Evolutionary conservation across 78 protist species (phyloP).

Genomic region (Tieghemostelium lacteum): DNA sequence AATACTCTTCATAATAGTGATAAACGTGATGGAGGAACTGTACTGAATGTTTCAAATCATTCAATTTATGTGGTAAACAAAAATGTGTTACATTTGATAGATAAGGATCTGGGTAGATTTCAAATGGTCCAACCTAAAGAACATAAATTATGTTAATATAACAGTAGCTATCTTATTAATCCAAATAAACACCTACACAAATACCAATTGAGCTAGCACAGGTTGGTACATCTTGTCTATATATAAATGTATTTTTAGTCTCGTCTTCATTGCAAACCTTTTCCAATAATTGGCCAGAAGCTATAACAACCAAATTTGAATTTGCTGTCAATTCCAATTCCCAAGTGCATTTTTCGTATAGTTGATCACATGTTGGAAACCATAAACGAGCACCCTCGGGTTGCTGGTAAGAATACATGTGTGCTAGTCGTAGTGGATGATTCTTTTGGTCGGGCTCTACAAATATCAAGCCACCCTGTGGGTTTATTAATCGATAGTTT

Average conservation of each 20-base stretch:
- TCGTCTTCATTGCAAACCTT: conserved; percentile 68
- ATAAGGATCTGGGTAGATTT: conserved; percentile 69
- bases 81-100: conserved; percentile 59
- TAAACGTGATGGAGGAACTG: conserved; percentile 50
- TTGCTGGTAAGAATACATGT: conserved; percentile 40
- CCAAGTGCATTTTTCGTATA: conserved; percentile 71
- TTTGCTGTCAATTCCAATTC: conserved; percentile 67
- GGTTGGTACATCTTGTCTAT: conserved; percentile 55
- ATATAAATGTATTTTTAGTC: conserved; percentile 49
- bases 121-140: conserved; percentile 80
- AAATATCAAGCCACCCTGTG: conserved; percentile 42
- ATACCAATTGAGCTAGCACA: conserved; percentile 44
- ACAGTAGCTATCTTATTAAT: too few species aligned
- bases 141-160: too few species aligned
- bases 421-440: conserved; percentile 50
- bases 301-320: conserved; percentile 49
- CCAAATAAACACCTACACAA: too few species aligned
- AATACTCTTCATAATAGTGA: conserved; percentile 73
- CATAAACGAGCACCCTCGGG: conserved; percentile 75
- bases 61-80: conserved; percentile 74
- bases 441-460: conserved; percentile 28
- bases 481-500: conserved; percentile 9
- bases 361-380: conserved; percentile 73
- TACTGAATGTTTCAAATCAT: conserved; percentile 69
- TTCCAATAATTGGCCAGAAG: conserved; percentile 50